Base-by-base conservation (phyloP, 108 stramenopile species). In the Epithemia pelagica region DNA sequence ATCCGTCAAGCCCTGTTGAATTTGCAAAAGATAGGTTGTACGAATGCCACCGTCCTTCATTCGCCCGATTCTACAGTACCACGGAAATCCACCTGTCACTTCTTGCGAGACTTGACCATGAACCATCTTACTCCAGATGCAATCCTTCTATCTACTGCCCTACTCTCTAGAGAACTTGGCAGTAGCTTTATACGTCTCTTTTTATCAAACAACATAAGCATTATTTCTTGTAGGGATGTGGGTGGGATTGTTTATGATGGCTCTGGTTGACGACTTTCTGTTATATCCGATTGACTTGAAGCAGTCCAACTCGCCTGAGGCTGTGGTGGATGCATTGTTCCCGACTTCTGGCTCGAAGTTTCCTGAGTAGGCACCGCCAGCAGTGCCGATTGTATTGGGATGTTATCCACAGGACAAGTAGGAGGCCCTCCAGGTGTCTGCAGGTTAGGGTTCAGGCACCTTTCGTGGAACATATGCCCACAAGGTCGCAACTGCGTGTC, bases 401-500 rank as follows among this genome's bases (percentile, higher is more conserved):
- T 85, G 31, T 75, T 65, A 64, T 84, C 83, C 30, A 93, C 68
- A 24, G 92, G 92, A 74, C 92, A 93, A 62, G 76, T 88, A 24
- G 92, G 92, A 24, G 80, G 79, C 24, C 87, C 87, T 46, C 72
- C 61, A 0, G 83, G 71, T 56, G 76, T 74, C 65, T 89, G 85
- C 30, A 91, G 81, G 62, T 83, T 89, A 28, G 90, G 88, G 57
- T 90, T 87, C 62, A 96, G 76, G 70, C 95, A 96, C 8, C 79
- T 67, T 51, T 92, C 92, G 68, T 94, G 92, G 67, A 94, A 96
- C 85, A 92, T 87, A 66, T 89, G 89, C 24, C 91, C 91, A 68
- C 95, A 96, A 3, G 95, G 95, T 68, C 86, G 80, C 26, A 94
- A 75, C 63, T 94, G 95, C 19, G 95, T 96, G 73, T 96, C 91